These are phyloP conservation scores for Syncephalastrum contaminatum DNA, from an alignment of 371 early-diverging fungal genomes.

Conservation along the genomic window DNA sequence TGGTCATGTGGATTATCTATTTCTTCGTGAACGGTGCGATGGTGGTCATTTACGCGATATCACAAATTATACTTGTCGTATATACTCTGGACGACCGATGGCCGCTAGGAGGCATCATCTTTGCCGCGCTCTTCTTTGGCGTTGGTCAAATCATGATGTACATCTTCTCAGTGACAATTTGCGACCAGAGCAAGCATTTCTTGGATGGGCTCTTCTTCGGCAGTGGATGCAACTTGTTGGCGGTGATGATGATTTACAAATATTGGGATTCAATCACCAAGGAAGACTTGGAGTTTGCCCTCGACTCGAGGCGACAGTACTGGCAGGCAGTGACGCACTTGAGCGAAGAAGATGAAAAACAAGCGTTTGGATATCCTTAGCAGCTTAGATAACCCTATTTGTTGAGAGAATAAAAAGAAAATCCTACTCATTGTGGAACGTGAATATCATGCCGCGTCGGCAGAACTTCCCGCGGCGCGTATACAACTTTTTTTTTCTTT, in stretches of 20 bases:
- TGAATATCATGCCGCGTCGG: no score
- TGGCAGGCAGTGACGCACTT: constrained; percentile 12
- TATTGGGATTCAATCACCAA: constrained; percentile 94
- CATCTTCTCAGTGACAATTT: constrained; percentile 66
- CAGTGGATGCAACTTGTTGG: constrained; percentile 71
- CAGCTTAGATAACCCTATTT: no score
- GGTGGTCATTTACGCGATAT: constrained; percentile 70
- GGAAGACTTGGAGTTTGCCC: constrained; percentile 89
- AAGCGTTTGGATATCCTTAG: no score
- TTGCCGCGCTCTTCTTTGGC: constrained; percentile 75
- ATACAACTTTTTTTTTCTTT: no score
- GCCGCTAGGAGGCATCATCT: constrained; percentile 81
- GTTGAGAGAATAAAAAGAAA: no score
- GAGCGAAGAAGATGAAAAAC: constrained; percentile 8
- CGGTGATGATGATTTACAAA: constrained; percentile 95
- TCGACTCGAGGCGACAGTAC: constrained; percentile 62
- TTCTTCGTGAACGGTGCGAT: constrained; percentile 71
- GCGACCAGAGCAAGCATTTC: constrained; percentile 81
- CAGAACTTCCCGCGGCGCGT: no score
- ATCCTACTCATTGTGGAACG: no score
- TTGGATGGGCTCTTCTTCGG: constrained; percentile 91
- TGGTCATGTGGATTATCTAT: constrained; percentile 72
- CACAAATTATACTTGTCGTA: constrained; percentile 82
- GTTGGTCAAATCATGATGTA: constrained; percentile 71
- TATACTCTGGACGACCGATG: constrained; percentile 88